Conservation (phyloP, 257 asterid species). For the Eucommia ulmoides region DNA sequence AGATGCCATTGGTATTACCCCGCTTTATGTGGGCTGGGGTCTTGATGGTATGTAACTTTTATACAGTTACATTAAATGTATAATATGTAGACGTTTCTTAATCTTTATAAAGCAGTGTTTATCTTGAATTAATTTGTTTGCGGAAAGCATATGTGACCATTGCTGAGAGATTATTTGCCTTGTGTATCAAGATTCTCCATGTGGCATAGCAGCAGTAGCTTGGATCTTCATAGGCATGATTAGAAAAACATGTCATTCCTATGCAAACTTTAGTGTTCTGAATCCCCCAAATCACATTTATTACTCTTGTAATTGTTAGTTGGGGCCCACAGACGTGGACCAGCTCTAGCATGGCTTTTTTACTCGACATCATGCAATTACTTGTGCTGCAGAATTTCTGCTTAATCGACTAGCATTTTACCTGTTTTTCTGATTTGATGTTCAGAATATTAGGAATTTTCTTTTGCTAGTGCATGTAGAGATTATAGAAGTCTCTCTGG, state of each 20-base stretch:
- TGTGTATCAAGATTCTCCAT: constrained; percentile 2
- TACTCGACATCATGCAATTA: not conserved
- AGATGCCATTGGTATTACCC: constrained; percentile 98
- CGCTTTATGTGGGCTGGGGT: constrained; percentile 98
- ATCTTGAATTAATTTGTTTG: too few relatives aligned
- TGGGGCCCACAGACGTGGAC: not conserved
- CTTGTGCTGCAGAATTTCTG: too few relatives aligned
- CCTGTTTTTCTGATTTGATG: not conserved
- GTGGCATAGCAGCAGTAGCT: not conserved
- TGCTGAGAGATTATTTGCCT: constrained; percentile 8
- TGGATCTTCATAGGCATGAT: constrained; percentile 5
- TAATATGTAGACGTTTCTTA: too few relatives aligned
- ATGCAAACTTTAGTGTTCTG: constrained; percentile 6
- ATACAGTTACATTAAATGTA: too few relatives aligned
- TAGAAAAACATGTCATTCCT: constrained; percentile 2
- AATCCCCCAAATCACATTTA: not conserved
- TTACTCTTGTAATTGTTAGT: not conserved
- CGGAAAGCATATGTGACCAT: too few relatives aligned
- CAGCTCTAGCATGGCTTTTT: not conserved
- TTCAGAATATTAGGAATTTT: not conserved
- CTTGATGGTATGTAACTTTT: constrained; percentile 64
- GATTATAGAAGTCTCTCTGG: not conserved
- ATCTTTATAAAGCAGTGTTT: too few relatives aligned
- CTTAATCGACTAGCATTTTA: not conserved
- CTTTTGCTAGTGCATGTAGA: not conserved